Evolutionary conservation across 257 asterid genomes (phyloP).

Genomic region (Fraxinus quadrangulata): DNA sequence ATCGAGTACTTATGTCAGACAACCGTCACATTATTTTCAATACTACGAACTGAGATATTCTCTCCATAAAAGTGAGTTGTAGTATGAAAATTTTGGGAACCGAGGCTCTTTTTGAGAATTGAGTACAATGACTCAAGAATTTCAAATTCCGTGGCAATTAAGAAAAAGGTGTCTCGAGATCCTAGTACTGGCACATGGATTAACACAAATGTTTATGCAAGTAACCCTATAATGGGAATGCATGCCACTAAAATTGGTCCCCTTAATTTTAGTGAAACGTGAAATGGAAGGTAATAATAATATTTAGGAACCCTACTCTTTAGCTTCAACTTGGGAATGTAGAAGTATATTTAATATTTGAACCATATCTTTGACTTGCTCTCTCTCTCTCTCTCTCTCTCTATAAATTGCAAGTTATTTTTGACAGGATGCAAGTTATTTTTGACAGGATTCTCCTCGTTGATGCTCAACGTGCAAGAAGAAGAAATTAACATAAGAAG

Average conservation of each 20-base stretch:
- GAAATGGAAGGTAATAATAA: constrained; percentile 40
- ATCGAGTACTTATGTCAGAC: no score
- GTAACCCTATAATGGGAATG: constrained; percentile 40
- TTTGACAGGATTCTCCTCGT: constrained; percentile 33
- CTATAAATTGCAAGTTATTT: no score
- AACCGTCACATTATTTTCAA: not conserved
- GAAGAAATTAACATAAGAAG: not conserved
- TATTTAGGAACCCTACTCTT: constrained; percentile 41
- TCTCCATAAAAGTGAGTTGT: no score
- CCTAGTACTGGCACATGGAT: constrained; percentile 35
- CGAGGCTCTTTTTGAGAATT: not conserved
- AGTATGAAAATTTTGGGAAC: not conserved
- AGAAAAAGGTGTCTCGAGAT: constrained; percentile 29
- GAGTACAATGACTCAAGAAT: not conserved
- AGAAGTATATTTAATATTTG: constrained; percentile 30
- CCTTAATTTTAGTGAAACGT: constrained; percentile 49
- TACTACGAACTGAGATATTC: not conserved
- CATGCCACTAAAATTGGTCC: constrained; percentile 50
- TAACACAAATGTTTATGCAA: constrained; percentile 23
- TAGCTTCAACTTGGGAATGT: constrained; percentile 47
- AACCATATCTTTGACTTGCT: constrained; percentile 56
- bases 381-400: constrained; percentile 31
- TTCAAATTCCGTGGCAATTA: not conserved
- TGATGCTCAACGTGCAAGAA: constrained; percentile 10
- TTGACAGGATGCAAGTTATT: constrained; percentile 38